Conservation (phyloP, 495 filamentous ascomycete genomes). For the Penicillium nucicola region DNA sequence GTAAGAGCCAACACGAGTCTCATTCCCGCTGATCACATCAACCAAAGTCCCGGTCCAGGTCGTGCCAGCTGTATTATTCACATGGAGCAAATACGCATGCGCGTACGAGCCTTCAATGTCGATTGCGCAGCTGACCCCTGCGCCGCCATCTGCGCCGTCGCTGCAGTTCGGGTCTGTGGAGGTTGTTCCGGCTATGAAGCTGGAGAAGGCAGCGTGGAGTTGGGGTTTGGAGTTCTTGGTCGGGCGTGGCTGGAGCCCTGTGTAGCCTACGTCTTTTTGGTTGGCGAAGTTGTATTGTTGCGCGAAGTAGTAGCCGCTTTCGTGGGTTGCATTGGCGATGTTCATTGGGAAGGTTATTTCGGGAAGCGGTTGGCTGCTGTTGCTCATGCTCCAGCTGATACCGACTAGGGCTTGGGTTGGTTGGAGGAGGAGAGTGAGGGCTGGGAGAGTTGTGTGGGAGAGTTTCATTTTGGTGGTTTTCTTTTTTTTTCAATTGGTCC, state of each 20-base stretch:
- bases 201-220: slow-evolving; percentile 30
- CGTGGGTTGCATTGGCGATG: slow-evolving; percentile 19
- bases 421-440: slow-evolving; percentile 8
- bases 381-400: slow-evolving; percentile 13
- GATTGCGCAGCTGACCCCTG: slow-evolving; percentile 25
- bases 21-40: slow-evolving; percentile 12
- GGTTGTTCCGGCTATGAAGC: slow-evolving; percentile 23
- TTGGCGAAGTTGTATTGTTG: slow-evolving; percentile 26
- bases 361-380: slow-evolving; percentile 5
- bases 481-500: not conserved
- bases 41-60: slow-evolving; percentile 28
- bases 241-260: slow-evolving; percentile 24
- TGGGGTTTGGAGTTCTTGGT: slow-evolving; percentile 8
- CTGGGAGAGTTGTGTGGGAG: slow-evolving; percentile 1
- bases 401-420: slow-evolving; percentile 19
- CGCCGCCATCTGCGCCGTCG: slow-evolving; percentile 27
- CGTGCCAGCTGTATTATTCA: slow-evolving; percentile 22
- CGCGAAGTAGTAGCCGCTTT: slow-evolving; percentile 25
- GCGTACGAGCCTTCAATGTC: slow-evolving; percentile 17
- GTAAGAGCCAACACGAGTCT: slow-evolving; percentile 24
- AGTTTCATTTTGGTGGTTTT: slow-evolving; percentile 12
- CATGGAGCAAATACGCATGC: slow-evolving; percentile 12
- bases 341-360: slow-evolving; percentile 31
- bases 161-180: slow-evolving; percentile 18
- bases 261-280: slow-evolving; percentile 24